phyloP scores from a whole-genome alignment of 2,329 filamentous ascomycete species.

The Trichoderma sp. region DNA sequence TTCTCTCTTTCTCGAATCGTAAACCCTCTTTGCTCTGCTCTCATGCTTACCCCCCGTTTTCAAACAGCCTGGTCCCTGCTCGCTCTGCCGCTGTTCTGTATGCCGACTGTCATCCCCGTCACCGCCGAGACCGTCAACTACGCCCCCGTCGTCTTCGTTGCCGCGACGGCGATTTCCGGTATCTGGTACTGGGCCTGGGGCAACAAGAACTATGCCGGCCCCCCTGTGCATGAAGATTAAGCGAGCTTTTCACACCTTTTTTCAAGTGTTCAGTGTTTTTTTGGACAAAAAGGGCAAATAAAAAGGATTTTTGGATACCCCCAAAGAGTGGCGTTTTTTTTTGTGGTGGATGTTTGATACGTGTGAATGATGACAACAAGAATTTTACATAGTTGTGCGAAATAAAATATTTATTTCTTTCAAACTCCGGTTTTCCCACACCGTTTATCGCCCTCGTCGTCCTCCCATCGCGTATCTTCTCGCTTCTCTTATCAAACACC shows the following conservation, averaged over 20 bases:
- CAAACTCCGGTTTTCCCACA: neutral
- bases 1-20: neutral
- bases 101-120: slow-evolving; percentile 64
- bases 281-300: neutral
- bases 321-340: slow-evolving; percentile 5
- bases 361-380: slow-evolving; percentile 5
- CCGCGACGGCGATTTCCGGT: slow-evolving; percentile 58
- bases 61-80: slow-evolving; percentile 61
- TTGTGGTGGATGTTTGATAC: neutral
- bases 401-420: neutral
- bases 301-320: slow-evolving; percentile 2
- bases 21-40: neutral
- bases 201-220: slow-evolving; percentile 65
- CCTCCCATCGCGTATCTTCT: neutral
- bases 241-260: neutral
- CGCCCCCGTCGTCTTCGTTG: slow-evolving; percentile 71
- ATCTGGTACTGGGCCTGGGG: slow-evolving; percentile 70
- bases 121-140: slow-evolving; percentile 64
- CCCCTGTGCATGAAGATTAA: slow-evolving; percentile 47
- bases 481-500: neutral
- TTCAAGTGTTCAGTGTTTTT: neutral
- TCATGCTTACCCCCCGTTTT: neutral
- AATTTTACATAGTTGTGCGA: slow-evolving; percentile 4
- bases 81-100: slow-evolving; percentile 71
- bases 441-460: neutral